Conservation (phyloP, 139 green algal genomes). For the Chlamydomonas applanata region DNA sequence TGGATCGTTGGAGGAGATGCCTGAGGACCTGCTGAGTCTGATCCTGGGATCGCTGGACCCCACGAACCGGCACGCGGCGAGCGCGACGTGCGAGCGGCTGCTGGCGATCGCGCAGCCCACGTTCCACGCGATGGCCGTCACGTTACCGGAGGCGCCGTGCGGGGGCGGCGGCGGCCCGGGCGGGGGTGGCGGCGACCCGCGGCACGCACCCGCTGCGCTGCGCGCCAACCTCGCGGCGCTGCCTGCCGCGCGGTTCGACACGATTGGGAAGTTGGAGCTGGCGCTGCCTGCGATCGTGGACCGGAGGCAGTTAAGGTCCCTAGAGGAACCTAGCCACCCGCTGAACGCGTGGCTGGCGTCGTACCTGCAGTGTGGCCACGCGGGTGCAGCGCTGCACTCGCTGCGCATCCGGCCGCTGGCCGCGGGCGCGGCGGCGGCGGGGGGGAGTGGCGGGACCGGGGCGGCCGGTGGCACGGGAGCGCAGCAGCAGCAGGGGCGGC, state of each 20-base stretch:
- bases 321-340: not conserved
- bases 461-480: not conserved
- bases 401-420: not conserved
- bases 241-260: not conserved
- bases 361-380: not conserved
- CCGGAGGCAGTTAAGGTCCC: not conserved
- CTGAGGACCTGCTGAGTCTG: not conserved
- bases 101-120: slow-evolving; percentile 7
- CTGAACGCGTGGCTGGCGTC: slow-evolving; percentile 3
- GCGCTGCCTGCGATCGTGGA: not conserved
- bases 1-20: not conserved
- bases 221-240: not conserved
- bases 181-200: not conserved
- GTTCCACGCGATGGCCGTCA: not conserved
- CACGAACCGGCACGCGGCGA: not conserved
- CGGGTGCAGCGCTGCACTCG: not conserved
- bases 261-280: not conserved
- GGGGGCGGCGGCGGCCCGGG: too few relatives aligned
- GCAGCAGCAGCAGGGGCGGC: too few relatives aligned
- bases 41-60: not conserved
- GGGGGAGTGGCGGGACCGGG: not conserved
- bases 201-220: not conserved
- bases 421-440: not conserved
- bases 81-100: not conserved
- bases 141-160: not conserved